Evolutionary conservation across 2,329 filamentous ascomycete species (phyloP).

Genomic region (Cryphonectria parasitica): DNA sequence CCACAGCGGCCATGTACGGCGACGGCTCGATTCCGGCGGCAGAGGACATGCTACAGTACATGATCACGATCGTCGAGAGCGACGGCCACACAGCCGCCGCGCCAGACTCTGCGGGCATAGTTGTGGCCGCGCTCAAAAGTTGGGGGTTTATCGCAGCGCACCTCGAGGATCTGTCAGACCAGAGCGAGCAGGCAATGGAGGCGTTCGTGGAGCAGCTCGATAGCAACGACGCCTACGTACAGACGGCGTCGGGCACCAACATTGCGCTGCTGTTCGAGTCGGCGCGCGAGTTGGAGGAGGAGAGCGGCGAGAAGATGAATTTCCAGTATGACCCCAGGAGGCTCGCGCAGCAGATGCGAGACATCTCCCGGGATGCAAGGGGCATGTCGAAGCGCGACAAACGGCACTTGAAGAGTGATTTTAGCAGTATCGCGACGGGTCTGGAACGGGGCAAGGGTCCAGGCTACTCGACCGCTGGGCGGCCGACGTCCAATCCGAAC

Average conservation of each 20-base stretch:
- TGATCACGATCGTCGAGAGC: constrained; percentile 77
- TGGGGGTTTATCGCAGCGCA: constrained; percentile 83
- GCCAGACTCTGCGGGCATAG: constrained; percentile 69
- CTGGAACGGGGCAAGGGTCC: constrained; percentile 59
- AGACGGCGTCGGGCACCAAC: constrained; percentile 76
- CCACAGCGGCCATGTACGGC: constrained; percentile 74
- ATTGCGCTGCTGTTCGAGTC: constrained; percentile 85
- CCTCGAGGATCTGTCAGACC: constrained; percentile 72
- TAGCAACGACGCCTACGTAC: constrained; percentile 71
- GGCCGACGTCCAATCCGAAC: constrained; percentile 46
- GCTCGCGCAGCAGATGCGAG: constrained; percentile 51
- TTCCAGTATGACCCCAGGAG: constrained; percentile 56
- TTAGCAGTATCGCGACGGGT: constrained; percentile 58
- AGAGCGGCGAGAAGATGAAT: constrained; percentile 52
- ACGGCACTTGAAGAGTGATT: constrained; percentile 51
- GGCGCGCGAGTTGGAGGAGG: constrained; percentile 52
- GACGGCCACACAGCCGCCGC: constrained; percentile 77
- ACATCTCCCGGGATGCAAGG: constrained; percentile 54
- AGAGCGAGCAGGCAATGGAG: constrained; percentile 74
- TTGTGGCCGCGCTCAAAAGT: constrained; percentile 73
- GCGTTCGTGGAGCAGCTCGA: constrained; percentile 86
- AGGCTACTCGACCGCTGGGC: constrained; percentile 55
- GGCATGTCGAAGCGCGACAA: constrained; percentile 54
- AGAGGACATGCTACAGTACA: constrained; percentile 72
- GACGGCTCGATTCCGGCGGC: constrained; percentile 71